A percentile compares a stretch with the other conserved stretches of the same genome.
Evolutionary conservation across 352 stramenopile genomes (phyloP).

Genomic region (Globisporangium megalacanthum): DNA sequence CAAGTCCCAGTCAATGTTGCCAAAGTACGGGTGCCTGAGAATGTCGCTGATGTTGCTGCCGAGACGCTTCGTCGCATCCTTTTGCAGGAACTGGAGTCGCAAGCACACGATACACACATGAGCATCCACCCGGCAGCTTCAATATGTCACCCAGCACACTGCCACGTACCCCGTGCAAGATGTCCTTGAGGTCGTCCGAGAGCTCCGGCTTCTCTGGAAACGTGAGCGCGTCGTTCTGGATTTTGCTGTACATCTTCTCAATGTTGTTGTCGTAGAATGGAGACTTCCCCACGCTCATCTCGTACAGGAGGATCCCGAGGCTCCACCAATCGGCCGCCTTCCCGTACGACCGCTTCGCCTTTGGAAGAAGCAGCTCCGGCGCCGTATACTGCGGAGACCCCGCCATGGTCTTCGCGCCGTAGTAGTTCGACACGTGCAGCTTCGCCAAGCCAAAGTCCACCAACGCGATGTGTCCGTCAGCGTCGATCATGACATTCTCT

Average conservation of each 20-base stretch:
- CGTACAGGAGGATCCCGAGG: constrained; percentile 88
- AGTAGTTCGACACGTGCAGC: constrained; percentile 88
- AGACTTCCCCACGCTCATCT: constrained; percentile 91
- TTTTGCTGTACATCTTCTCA: constrained; percentile 93
- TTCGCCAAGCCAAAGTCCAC: constrained; percentile 95
- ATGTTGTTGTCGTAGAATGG: constrained; percentile 93
- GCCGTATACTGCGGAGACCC: constrained; percentile 86
- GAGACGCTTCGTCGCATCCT: constrained; percentile 82
- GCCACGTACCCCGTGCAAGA: constrained; percentile 53
- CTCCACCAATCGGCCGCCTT: constrained; percentile 89
- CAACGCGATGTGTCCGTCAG: constrained; percentile 92
- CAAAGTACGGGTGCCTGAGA: constrained; percentile 75
- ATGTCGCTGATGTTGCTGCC: constrained; percentile 87
- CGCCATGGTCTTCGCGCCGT: constrained; percentile 86
- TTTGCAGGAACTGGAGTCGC: constrained; percentile 66
- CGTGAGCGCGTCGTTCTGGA: constrained; percentile 79
- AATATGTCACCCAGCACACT: background rate
- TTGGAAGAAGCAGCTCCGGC: constrained; percentile 75
- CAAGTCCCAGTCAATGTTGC: constrained; percentile 78
- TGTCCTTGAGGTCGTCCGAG: constrained; percentile 68
- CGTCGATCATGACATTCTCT: constrained; percentile 95
- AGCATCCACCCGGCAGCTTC: background rate
- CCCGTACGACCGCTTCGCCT: constrained; percentile 83
- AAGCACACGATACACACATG: background rate
- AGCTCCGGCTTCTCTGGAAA: constrained; percentile 77